Conservation (phyloP, 2,329 filamentous ascomycete genomes). For the Colletotrichum sp. region DNA sequence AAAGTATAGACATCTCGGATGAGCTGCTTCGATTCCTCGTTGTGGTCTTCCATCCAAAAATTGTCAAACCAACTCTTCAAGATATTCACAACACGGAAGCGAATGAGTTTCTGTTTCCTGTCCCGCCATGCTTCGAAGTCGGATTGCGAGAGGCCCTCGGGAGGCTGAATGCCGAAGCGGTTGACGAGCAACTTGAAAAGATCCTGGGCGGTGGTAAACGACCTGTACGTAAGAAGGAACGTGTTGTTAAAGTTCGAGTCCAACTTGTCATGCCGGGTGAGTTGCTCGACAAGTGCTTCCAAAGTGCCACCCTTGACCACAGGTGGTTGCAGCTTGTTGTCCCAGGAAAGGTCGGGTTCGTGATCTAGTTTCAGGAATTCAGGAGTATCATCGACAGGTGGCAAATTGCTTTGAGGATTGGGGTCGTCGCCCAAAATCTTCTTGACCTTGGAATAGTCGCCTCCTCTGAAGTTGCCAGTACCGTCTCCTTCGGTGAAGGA, state of each 20-base stretch:
- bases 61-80: constrained; percentile 98
- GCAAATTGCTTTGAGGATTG: constrained; percentile 48
- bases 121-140: constrained; percentile 91
- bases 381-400: constrained; percentile 75
- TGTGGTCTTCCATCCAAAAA: constrained; percentile 97
- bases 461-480: constrained; percentile 59
- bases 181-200: constrained; percentile 92
- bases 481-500: constrained; percentile 70
- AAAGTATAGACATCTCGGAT: constrained; percentile 91
- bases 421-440: constrained; percentile 72
- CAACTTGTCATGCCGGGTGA: constrained; percentile 93
- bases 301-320: constrained; percentile 89
- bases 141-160: constrained; percentile 73
- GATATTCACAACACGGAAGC: constrained; percentile 96
- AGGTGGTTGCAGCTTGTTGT: constrained; percentile 77
- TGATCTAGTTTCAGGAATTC: constrained; percentile 86
- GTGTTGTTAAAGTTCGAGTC: constrained; percentile 97
- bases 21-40: constrained; percentile 80
- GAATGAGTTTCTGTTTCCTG: constrained; percentile 93
- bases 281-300: constrained; percentile 87
- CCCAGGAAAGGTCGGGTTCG: constrained; percentile 88
- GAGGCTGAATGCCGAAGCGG: constrained; percentile 91
- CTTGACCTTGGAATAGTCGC: constrained; percentile 67
- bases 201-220: constrained; percentile 89
- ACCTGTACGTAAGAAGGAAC: constrained; percentile 94